phyloP scores from a whole-genome alignment of 192 early-diverging fungal genomes.

The Coemansia sp. region DNA sequence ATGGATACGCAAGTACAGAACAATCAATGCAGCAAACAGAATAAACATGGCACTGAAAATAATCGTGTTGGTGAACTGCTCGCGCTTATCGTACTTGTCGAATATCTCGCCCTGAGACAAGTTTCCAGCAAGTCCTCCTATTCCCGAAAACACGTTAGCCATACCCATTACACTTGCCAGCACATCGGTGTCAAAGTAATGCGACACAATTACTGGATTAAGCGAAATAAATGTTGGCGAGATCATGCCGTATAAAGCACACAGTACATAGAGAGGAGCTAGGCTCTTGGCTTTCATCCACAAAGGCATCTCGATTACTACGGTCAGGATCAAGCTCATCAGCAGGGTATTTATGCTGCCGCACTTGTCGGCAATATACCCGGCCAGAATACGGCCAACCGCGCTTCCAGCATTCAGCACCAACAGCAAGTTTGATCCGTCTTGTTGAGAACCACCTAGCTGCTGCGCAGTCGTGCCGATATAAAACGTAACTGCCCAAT shows the following conservation, averaged over 20 bases:
- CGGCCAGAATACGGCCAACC: conserved; percentile 34
- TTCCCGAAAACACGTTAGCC: conserved; percentile 39
- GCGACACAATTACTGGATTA: conserved; percentile 42
- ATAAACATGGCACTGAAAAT: conserved; percentile 47
- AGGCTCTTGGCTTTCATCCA: conserved; percentile 40
- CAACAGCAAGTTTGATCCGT: conserved; percentile 36
- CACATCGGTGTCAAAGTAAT: conserved; percentile 23
- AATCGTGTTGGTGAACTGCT: conserved; percentile 41
- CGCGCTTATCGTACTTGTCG: conserved; percentile 43
- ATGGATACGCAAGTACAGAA: conserved; percentile 18
- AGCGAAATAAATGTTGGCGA: conserved; percentile 48
- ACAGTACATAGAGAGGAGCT: conserved; percentile 32
- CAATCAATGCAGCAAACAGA: conserved; percentile 25
- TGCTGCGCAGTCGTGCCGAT: conserved; percentile 29
- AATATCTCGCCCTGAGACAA: conserved; percentile 42
- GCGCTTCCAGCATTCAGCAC: conserved; percentile 37
- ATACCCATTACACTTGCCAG: conserved; percentile 46
- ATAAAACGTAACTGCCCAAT: conserved; percentile 49
- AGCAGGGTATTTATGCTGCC: conserved; percentile 43
- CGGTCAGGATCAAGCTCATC: conserved; percentile 16
- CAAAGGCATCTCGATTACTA: conserved; percentile 32
- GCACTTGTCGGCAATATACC: conserved; percentile 32
- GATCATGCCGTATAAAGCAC: conserved; percentile 34
- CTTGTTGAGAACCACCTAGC: conserved; percentile 20
- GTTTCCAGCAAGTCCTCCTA: conserved; percentile 39